phyloP scores from a whole-genome alignment of 2,329 filamentous ascomycete species.

The Curvularia sp. region DNA sequence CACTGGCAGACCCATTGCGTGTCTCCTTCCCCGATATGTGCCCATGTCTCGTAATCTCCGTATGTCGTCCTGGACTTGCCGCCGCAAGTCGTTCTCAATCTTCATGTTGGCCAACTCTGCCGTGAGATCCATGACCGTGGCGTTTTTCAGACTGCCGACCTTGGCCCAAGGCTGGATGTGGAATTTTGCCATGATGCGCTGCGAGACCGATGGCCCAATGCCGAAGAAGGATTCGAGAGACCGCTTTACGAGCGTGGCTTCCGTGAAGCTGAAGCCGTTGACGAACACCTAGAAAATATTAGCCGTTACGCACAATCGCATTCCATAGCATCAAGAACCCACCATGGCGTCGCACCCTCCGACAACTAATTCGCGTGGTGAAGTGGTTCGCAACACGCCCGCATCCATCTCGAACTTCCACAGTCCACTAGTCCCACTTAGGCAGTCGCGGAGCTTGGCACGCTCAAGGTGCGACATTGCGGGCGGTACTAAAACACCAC shows the following conservation, averaged over 20 bases:
- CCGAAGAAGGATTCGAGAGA: conserved; percentile 63
- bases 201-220: conserved; percentile 54
- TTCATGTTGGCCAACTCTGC: conserved; percentile 89
- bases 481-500: conserved; percentile 37
- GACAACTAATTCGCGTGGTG: conserved; percentile 27
- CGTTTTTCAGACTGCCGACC: conserved; percentile 74
- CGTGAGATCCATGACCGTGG: conserved; percentile 81
- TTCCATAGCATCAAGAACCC: conserved; percentile 9
- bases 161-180: conserved; percentile 84
- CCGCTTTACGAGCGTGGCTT: conserved; percentile 82
- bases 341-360: conserved; percentile 37
- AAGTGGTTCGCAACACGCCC: conserved; percentile 18
- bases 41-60: conserved; percentile 87
- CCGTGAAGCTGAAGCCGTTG: conserved; percentile 83
- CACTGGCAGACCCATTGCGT: conserved; percentile 91
- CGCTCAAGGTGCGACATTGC: conserved; percentile 22
- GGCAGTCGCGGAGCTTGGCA: conserved; percentile 9
- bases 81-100: conserved; percentile 85
- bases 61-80: conserved; percentile 84
- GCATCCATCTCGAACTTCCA: conserved; percentile 15
- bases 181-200: conserved; percentile 83
- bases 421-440: conserved; percentile 12
- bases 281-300: conserved; percentile 72
- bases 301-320: conserved; percentile 20
- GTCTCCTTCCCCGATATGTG: conserved; percentile 83